Percentiles rank a stretch among this genome's conserved stretches.
Evolutionary conservation across 805 yeast genomes (phyloP).

Genomic region (Yamadazyma sp.): DNA sequence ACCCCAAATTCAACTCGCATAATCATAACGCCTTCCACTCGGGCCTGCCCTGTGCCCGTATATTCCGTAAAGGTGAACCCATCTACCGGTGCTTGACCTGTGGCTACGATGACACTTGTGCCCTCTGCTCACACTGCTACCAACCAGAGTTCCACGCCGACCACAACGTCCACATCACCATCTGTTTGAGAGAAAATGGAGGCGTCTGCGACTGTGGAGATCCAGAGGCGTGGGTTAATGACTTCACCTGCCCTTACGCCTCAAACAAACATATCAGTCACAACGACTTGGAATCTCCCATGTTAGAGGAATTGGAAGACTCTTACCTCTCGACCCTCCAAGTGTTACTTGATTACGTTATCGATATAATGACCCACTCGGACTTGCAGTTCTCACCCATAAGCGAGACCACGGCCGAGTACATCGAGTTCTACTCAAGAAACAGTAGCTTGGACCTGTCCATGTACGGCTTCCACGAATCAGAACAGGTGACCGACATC

Average conservation of each 20-base stretch:
- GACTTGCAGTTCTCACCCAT: conserved; percentile 39
- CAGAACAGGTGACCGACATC: conserved; percentile 20
- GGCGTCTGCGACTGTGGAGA: conserved; percentile 92
- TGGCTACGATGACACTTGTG: conserved; percentile 82
- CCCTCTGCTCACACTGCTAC: conserved; percentile 76
- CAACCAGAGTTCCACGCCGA: conserved; percentile 66
- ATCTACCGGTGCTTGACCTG: conserved; percentile 75
- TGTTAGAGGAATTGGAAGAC: conserved; percentile 46
- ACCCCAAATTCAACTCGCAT: conserved; percentile 21
- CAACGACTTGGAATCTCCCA: conserved; percentile 7
- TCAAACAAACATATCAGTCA: conserved; percentile 9
- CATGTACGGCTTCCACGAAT: conserved; percentile 44
- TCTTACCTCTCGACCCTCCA: conserved; percentile 45
- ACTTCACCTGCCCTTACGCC: conserved; percentile 48
- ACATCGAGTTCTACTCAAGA: conserved; percentile 29
- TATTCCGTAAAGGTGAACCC: conserved; percentile 76
- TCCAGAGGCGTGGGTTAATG: conserved; percentile 72
- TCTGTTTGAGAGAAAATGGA: conserved; percentile 66
- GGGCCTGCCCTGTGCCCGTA: conserved; percentile 70
- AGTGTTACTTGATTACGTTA: conserved; percentile 53
- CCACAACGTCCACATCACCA: conserved; percentile 66
- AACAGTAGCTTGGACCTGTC: conserved; percentile 35
- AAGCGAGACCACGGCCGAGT: conserved; percentile 24
- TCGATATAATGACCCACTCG: conserved; percentile 58
- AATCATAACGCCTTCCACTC: conserved; percentile 48